Evolutionary conservation across 192 early-diverging fungal genomes (phyloP).

Genomic region (Coemansia sp.): DNA sequence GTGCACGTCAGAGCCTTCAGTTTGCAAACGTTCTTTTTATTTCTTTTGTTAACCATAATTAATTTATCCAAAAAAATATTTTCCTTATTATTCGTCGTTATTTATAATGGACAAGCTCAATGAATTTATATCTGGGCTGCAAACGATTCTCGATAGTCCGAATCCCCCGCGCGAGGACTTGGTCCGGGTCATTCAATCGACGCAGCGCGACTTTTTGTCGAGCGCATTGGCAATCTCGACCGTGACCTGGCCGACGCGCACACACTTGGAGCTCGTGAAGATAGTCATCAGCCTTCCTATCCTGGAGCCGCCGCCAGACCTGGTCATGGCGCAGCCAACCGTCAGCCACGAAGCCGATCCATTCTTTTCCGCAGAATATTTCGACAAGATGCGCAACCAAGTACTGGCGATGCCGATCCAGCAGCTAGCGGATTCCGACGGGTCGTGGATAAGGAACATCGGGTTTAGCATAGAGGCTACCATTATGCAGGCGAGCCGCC

Average conservation of each 20-base stretch:
- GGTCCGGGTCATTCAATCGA: conserved; percentile 36
- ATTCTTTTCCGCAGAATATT: conserved; percentile 43
- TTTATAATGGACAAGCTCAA: conserved; percentile 37
- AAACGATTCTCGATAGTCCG: conserved; percentile 44
- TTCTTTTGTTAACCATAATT: no score
- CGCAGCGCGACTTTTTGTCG: conserved; percentile 40
- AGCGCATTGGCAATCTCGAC: conserved; percentile 39
- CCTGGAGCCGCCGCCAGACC: conserved; percentile 19
- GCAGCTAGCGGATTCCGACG: conserved; percentile 27
- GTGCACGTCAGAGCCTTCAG: no score
- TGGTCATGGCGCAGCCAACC: conserved; percentile 21
- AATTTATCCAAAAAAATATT: neutral
- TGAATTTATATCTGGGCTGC: conserved; percentile 42
- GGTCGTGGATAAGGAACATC: conserved; percentile 44
- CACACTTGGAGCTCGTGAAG: conserved; percentile 52
- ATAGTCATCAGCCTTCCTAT: conserved; percentile 35
- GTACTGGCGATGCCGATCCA: conserved; percentile 24
- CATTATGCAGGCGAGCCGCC: conserved; percentile 37
- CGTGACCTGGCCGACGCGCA: conserved; percentile 39
- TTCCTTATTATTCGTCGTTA: neutral
- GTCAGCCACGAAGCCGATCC: conserved; percentile 37
- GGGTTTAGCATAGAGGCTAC: conserved; percentile 52
- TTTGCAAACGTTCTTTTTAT: no score
- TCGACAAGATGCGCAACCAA: conserved; percentile 33
- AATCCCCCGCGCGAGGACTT: conserved; percentile 39